Evolutionary conservation across 345 rosid species (phyloP).

Genomic region (Capsella bursapastoris): DNA sequence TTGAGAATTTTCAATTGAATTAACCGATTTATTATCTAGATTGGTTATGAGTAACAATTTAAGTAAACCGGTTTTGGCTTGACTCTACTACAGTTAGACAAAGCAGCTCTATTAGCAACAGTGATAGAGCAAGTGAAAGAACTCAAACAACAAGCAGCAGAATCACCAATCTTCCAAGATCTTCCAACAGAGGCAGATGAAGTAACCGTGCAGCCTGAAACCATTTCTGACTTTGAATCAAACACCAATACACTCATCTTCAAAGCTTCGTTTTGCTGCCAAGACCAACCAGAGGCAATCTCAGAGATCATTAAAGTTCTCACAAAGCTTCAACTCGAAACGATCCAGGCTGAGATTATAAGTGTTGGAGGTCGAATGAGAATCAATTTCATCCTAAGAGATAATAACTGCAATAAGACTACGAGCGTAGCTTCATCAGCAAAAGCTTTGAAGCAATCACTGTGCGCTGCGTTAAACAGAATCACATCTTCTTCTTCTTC

Average conservation of each 20-base stretch:
- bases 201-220: conserved; percentile 59
- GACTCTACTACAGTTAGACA: conserved; percentile 68
- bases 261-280: conserved; percentile 77
- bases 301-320: conserved; percentile 65
- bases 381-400: conserved; percentile 59
- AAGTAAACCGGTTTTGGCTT: conserved; percentile 22
- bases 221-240: conserved; percentile 21
- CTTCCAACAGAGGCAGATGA: conserved; percentile 79
- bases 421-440: conserved; percentile 32
- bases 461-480: conserved; percentile 50
- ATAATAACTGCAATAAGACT: conserved; percentile 13
- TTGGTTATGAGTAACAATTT: background rate
- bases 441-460: conserved; percentile 55
- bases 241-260: conserved; percentile 42
- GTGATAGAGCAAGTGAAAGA: conserved; percentile 78
- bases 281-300: conserved; percentile 80
- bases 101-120: conserved; percentile 81
- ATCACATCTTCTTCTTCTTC: conserved; percentile 51
- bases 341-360: conserved; percentile 62
- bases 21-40: background rate
- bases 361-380: conserved; percentile 79
- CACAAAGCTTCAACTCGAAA: conserved; percentile 55
- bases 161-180: conserved; percentile 51
- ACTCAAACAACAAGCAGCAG: conserved; percentile 65
- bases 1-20: background rate